A percentile compares a stretch with the other conserved stretches of the same genome.
phyloP scores from a whole-genome alignment of 352 stramenopile species.

The Globisporangium spiculum region DNA sequence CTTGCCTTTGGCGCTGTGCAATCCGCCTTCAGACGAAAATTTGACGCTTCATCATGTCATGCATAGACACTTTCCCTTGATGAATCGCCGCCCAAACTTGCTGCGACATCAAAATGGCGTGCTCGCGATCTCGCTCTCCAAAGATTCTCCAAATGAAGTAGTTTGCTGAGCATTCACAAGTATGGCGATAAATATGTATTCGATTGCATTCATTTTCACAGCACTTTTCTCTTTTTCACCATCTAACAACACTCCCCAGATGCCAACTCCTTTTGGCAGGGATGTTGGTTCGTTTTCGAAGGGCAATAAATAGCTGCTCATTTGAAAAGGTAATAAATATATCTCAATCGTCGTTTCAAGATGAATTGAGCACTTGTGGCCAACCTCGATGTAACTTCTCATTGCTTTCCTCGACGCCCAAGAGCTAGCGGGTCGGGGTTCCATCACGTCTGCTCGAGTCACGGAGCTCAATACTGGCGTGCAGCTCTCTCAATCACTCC shows the following conservation, averaged over 20 bases:
- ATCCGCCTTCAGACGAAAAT: constrained; percentile 1
- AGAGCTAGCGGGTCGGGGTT: not conserved
- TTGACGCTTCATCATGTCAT: not conserved
- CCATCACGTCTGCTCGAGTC: not conserved
- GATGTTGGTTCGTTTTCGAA: not conserved
- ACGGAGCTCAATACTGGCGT: not conserved
- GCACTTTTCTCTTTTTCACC: no score
- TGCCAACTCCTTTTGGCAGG: not conserved
- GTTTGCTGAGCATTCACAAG: not conserved
- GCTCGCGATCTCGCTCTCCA: not conserved
- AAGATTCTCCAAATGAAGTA: not conserved
- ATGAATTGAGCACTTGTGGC: not conserved
- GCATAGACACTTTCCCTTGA: not conserved
- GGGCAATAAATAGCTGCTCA: not conserved
- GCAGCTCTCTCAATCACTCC: not conserved
- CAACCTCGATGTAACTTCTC: not conserved
- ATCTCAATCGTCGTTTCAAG: constrained; percentile 11
- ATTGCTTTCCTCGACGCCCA: not conserved
- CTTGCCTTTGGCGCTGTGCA: not conserved
- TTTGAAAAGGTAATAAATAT: not conserved
- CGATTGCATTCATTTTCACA: not conserved
- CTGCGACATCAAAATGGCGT: constrained; percentile 4
- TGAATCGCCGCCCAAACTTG: not conserved
- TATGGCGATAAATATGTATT: not conserved
- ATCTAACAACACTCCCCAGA: not conserved